Percentiles rank a stretch among this genome's conserved stretches.
phyloP scores from a whole-genome alignment of 129 eudicot species.

The Tanacetum coccineum region DNA sequence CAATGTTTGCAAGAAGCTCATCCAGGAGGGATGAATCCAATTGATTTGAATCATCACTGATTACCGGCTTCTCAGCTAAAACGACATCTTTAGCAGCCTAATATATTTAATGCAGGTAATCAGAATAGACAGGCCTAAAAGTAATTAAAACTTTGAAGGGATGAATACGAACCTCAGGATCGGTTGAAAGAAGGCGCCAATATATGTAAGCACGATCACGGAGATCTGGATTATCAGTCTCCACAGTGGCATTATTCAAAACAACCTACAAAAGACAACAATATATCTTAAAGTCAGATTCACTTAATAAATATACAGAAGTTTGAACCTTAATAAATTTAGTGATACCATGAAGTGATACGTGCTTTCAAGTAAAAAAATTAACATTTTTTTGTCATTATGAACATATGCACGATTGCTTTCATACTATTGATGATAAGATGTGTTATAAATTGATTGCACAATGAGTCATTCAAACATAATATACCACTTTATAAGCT shows the following conservation, averaged over 20 bases:
- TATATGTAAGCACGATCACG: conserved; percentile 98
- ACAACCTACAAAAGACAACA: conserved; percentile 63
- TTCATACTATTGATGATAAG: neutral
- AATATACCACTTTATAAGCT: neutral
- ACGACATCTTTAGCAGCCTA: conserved; percentile 99
- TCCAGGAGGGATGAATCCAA: conserved; percentile 91
- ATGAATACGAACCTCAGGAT: conserved; percentile 76
- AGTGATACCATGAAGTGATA: too few species aligned
- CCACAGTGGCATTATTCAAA: conserved; percentile 96
- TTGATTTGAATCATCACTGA: conserved; percentile 92
- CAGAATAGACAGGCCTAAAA: conserved; percentile 11
- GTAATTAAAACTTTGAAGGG: neutral
- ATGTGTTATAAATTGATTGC: neutral
- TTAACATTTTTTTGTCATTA: too few species aligned
- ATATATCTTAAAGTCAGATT: neutral
- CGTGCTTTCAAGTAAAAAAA: too few species aligned
- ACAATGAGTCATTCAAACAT: neutral
- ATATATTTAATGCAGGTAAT: conserved; percentile 9
- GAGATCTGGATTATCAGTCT: conserved; percentile 97
- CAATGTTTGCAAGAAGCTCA: conserved; percentile 96
- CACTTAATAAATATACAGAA: too few species aligned
- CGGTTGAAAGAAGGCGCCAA: conserved; percentile 99
- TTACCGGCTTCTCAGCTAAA: conserved; percentile 97
- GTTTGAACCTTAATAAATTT: too few species aligned
- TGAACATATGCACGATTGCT: too few species aligned